Percentiles rank a stretch among this genome's conserved stretches.
Evolutionary conservation across 225 moss, liverwort and hornwort species (phyloP).

Genomic region (Pleurozium schreberi): DNA sequence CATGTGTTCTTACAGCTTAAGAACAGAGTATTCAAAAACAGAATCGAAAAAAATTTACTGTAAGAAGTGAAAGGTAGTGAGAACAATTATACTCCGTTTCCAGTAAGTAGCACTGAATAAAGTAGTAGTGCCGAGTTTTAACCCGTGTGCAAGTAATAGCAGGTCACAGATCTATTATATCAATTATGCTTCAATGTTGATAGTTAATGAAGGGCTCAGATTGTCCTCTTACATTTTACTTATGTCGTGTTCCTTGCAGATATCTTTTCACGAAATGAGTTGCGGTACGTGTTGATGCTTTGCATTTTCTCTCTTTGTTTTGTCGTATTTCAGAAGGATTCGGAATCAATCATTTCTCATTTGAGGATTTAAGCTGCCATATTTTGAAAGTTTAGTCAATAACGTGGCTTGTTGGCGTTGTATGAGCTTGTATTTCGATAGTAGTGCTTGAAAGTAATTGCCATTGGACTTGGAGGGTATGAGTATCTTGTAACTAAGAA

Average conservation of each 20-base stretch:
- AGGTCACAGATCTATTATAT: not conserved
- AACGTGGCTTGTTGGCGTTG: not conserved
- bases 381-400: not conserved
- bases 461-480: not conserved
- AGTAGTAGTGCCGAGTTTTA: not conserved
- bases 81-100: not conserved
- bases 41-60: not conserved
- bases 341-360: not conserved
- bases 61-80: not conserved
- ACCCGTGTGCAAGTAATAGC: not conserved
- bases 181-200: not conserved
- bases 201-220: not conserved
- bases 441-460: not conserved
- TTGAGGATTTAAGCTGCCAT: not conserved
- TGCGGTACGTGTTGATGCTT: not conserved
- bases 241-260: constrained; percentile 7
- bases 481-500: not conserved
- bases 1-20: not conserved
- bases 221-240: not conserved
- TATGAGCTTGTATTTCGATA: not conserved
- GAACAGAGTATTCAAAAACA: not conserved
- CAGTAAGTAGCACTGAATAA: not conserved
- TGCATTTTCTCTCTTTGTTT: not conserved
- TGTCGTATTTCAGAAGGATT: not conserved
- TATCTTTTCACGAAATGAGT: not conserved